Evolutionary conservation across 2,329 filamentous ascomycete genomes (phyloP).

Genomic region (Botrytis tulipae): DNA sequence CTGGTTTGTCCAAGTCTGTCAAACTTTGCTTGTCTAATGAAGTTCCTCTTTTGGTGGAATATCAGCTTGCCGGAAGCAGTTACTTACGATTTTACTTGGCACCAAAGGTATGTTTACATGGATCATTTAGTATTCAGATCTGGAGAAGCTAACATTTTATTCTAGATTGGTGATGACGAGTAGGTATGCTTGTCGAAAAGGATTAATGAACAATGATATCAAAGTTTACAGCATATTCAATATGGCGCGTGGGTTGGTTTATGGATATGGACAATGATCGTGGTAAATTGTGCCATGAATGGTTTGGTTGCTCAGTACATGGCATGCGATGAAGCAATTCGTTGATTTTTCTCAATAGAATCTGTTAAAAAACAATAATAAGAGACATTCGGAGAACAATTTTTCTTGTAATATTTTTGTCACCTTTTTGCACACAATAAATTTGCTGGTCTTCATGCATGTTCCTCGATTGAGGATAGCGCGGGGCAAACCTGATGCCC

Average conservation of each 20-base stretch:
- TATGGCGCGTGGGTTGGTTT: slow-evolving; percentile 38
- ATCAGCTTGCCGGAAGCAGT: slow-evolving; percentile 74
- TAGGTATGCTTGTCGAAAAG: slow-evolving; percentile 39
- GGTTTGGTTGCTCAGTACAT: slow-evolving; percentile 10
- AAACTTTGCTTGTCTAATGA: slow-evolving; percentile 94
- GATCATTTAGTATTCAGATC: too few relatives aligned
- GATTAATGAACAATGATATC: slow-evolving; percentile 34
- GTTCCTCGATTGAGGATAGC: slow-evolving; percentile 8
- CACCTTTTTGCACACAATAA: not conserved
- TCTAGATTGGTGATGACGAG: slow-evolving; percentile 68
- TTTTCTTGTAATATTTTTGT: not conserved
- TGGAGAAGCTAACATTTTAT: slow-evolving; percentile 25
- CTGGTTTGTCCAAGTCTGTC: slow-evolving; percentile 75
- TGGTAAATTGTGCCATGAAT: slow-evolving; percentile 17
- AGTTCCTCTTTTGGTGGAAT: slow-evolving; percentile 94
- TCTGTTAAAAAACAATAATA: slow-evolving; percentile 7
- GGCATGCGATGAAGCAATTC: slow-evolving; percentile 6
- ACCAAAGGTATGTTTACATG: slow-evolving; percentile 68
- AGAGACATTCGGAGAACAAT: not conserved
- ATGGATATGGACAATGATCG: slow-evolving; percentile 31
- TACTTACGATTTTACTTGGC: slow-evolving; percentile 97
- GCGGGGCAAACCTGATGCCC: slow-evolving; percentile 15
- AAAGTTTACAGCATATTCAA: slow-evolving; percentile 34
- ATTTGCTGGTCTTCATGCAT: slow-evolving; percentile 4
- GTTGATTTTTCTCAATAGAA: not conserved